Evolutionary conservation across 2,329 filamentous ascomycete species (phyloP), one percentile per base, ranked within the genome.

Genomic region (Gaeumannomyces sp.): DNA sequence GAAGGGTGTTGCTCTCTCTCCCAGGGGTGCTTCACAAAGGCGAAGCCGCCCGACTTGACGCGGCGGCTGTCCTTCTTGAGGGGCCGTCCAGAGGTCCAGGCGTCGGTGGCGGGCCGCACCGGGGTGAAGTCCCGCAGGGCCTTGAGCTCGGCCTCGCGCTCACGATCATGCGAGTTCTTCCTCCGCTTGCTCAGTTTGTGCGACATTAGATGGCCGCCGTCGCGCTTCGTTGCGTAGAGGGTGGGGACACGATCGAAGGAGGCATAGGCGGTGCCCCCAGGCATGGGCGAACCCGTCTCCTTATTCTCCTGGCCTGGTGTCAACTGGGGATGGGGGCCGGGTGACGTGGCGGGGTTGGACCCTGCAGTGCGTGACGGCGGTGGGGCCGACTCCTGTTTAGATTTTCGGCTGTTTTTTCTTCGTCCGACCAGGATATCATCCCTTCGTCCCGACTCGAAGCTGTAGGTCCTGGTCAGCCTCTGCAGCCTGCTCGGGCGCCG

Each of bases 91-190:
- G 86, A 80, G 64, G 83, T 83, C 74, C 83, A 85, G 38, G 81
- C 79, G 66, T 88, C 83, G 61, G 83, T 82, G 14, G 83, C 83
- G 7, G 88, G 82, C 63, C 90, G 85, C 64, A 87, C 78, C 7
- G 91, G 87, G 69, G 89, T 84, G 67, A 83, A 84, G 57, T 86
- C 85, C 72, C 86, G 90, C 90, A 97, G 91, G 64, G 91, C 88
- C 73, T 89, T 91, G 72, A 97, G 93, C 76, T 97, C 92, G 67
- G 91, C 91, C 76, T 97, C 93, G 65, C 94, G 85, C 66, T 89
- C 83, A 73, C 87, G 85, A 68, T 96, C 91, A 68, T 89, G 83
- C 70, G 67, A 66, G 61, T 89, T 88, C 71, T 89, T 88, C 70
- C 89, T 86, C 77, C 91, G 94, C 78, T 91, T 96, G 57, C 90